phyloP scores from a whole-genome alignment of 805 yeast species.

The Metschnikowia arizonensis region DNA sequence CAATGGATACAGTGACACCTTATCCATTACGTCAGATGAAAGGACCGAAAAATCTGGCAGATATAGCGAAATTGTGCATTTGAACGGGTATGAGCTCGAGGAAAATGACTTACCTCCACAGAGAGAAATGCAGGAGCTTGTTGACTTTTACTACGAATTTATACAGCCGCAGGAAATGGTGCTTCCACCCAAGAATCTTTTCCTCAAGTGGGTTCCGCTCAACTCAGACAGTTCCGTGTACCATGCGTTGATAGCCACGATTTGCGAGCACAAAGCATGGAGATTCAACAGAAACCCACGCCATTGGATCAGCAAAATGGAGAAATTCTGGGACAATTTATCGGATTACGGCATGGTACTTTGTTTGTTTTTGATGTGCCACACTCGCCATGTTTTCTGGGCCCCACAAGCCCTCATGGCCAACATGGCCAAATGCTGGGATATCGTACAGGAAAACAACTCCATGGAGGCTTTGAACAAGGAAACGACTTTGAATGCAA shows the following conservation, averaged over 20 bases:
- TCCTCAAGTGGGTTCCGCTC: slow-evolving; percentile 21
- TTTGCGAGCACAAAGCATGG: slow-evolving; percentile 13
- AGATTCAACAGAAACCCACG: slow-evolving; percentile 16
- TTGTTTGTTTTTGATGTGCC: slow-evolving; percentile 20
- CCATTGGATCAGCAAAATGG: slow-evolving; percentile 21
- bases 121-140: slow-evolving; percentile 16
- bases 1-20: background rate
- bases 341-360: slow-evolving; percentile 26
- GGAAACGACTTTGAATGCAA: slow-evolving; percentile 2
- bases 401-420: slow-evolving; percentile 14
- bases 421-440: slow-evolving; percentile 19
- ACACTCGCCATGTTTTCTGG: slow-evolving; percentile 12
- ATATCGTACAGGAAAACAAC: slow-evolving; percentile 18
- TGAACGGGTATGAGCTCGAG: slow-evolving; percentile 15
- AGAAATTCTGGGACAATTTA: slow-evolving; percentile 24
- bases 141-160: slow-evolving; percentile 24
- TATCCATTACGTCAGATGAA: background rate
- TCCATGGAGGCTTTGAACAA: slow-evolving; percentile 17
- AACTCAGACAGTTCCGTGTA: slow-evolving; percentile 22
- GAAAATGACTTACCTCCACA: slow-evolving; percentile 25
- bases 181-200: slow-evolving; percentile 19
- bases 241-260: slow-evolving; percentile 25
- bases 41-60: background rate
- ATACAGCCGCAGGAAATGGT: slow-evolving; percentile 22
- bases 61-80: background rate